Evolutionary conservation across 1,139 yeast genomes (phyloP).

Genomic region (Debaryomyces sp.): DNA sequence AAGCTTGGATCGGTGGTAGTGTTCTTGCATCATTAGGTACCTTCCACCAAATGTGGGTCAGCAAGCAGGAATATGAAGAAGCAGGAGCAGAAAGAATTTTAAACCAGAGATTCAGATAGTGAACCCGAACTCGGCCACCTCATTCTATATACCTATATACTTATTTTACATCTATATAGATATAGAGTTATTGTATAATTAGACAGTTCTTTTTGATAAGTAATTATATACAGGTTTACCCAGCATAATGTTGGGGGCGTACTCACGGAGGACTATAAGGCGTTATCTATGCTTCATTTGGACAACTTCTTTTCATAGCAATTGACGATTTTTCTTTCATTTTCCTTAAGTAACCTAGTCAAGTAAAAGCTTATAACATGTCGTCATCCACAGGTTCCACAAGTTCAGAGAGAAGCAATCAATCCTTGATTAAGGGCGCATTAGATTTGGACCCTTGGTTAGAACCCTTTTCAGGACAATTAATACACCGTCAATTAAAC

Average conservation of each 20-base stretch:
- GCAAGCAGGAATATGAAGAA: constrained; percentile 87
- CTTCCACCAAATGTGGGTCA: constrained; percentile 96
- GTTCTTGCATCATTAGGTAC: constrained; percentile 92
- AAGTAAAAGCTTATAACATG: background rate
- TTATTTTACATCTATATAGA: background rate
- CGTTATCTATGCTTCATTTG: background rate
- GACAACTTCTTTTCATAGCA: background rate
- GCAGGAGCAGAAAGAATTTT: constrained; percentile 83
- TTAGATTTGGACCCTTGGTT: constrained; percentile 84
- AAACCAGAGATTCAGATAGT: constrained; percentile 65
- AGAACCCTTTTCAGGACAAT: constrained; percentile 69
- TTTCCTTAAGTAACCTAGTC: background rate
- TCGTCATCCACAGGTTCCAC: background rate
- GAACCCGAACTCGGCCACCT: background rate
- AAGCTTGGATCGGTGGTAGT: constrained; percentile 96
- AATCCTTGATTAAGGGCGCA: constrained; percentile 49
- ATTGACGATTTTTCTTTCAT: background rate
- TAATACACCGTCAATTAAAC: constrained; percentile 43
- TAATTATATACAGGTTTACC: background rate
- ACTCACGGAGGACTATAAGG: constrained; percentile 1
- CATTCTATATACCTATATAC: constrained; percentile 2
- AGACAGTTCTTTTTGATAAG: background rate
- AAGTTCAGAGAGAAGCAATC: constrained; percentile 1
- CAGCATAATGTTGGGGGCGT: background rate
- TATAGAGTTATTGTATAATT: background rate